A percentile compares a stretch with the other conserved stretches of the same genome.
Conservation (phyloP, 495 filamentous ascomycete genomes). For the Durotheca rogersii region DNA sequence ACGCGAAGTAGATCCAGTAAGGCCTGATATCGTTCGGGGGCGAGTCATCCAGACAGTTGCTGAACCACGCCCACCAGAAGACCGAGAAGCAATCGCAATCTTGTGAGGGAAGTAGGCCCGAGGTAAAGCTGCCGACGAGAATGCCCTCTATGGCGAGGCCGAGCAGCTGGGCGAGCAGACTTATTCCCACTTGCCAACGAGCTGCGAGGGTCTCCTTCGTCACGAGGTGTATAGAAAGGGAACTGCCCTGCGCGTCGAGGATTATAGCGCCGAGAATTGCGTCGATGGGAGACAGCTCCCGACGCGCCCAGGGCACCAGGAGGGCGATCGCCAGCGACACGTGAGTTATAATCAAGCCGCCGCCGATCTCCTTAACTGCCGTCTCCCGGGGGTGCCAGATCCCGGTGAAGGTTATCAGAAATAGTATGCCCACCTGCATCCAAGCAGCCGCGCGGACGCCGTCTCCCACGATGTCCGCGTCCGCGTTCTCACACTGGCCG, state of each 20-base stretch:
- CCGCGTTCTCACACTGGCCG: conserved; percentile 14
- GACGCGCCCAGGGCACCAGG: conserved; percentile 19
- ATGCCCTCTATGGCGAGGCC: conserved; percentile 25
- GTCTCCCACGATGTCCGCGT: conserved; percentile 32
- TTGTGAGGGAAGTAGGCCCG: background rate
- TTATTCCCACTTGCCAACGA: conserved; percentile 27
- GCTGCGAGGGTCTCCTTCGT: conserved; percentile 29
- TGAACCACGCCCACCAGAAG: conserved; percentile 33
- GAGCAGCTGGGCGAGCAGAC: conserved; percentile 16
- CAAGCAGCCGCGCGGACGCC: conserved; percentile 28
- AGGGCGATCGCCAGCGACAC: conserved; percentile 30
- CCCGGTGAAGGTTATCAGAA: conserved; percentile 22
- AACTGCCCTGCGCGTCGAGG: conserved; percentile 28
- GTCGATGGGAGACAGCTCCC: conserved; percentile 28
- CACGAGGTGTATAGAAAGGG: conserved; percentile 23
- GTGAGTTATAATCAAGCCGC: conserved; percentile 27
- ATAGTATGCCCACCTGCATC: conserved; percentile 24
- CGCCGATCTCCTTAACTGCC: conserved; percentile 27
- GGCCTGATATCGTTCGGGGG: conserved; percentile 6
- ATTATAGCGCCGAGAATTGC: conserved; percentile 26
- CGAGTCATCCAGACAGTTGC: conserved; percentile 16
- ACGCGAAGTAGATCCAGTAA: conserved; percentile 28
- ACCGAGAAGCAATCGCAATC: conserved; percentile 28
- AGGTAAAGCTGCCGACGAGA: conserved; percentile 17
- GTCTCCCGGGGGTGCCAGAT: conserved; percentile 17